These are phyloP conservation scores for Talaromyces sp. DNA, from an alignment of 2,329 filamentous ascomycete genomes.

Conservation along the genomic window DNA sequence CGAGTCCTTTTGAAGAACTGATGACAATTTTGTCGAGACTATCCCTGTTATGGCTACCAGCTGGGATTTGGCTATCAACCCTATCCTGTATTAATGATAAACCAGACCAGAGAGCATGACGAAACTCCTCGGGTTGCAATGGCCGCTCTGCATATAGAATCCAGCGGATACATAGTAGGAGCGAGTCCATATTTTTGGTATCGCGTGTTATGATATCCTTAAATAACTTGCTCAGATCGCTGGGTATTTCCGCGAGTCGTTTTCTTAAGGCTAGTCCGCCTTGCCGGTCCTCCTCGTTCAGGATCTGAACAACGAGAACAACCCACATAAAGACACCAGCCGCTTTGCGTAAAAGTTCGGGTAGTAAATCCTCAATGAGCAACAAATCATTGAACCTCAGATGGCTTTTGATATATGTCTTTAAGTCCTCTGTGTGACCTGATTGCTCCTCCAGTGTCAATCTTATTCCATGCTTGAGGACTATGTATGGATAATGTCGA, in stretches of 20 bases:
- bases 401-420: not conserved
- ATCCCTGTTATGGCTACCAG: not conserved
- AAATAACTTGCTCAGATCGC: constrained; percentile 19
- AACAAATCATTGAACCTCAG: not conserved
- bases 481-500: constrained; percentile 45
- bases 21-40: not conserved
- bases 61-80: constrained; percentile 6
- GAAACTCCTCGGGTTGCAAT: constrained; percentile 20
- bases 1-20: constrained; percentile 30
- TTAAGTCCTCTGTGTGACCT: constrained; percentile 29
- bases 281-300: constrained; percentile 38
- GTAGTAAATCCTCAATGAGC: constrained; percentile 27
- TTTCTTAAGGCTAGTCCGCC: constrained; percentile 28
- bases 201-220: constrained; percentile 17
- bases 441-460: constrained; percentile 40
- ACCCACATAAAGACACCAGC: constrained; percentile 46
- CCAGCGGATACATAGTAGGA: constrained; percentile 12
- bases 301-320: constrained; percentile 41
- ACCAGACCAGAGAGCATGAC: constrained; percentile 19
- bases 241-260: constrained; percentile 35
- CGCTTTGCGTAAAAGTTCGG: constrained; percentile 37
- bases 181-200: constrained; percentile 1
- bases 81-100: constrained; percentile 21
- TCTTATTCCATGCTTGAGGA: constrained; percentile 27
- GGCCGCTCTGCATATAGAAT: constrained; percentile 17